A percentile compares a stretch with the other conserved stretches of the same genome.
These are phyloP conservation scores for Biscogniauxia mediterranea DNA, from an alignment of 2,329 filamentous ascomycete genomes.

Conservation along the genomic window DNA sequence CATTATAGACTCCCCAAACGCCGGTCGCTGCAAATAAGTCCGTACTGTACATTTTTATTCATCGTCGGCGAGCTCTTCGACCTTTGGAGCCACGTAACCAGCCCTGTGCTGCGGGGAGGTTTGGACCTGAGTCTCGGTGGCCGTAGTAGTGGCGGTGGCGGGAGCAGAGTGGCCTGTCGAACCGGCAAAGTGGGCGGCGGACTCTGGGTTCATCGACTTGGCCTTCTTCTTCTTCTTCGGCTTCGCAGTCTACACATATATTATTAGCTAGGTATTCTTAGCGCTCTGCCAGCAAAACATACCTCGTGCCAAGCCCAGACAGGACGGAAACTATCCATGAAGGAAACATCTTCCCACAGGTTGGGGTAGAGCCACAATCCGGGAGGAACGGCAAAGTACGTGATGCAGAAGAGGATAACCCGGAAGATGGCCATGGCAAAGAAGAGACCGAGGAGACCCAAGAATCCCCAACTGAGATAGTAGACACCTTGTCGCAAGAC, in stretches of 20 bases:
- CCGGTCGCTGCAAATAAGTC: conserved; percentile 25
- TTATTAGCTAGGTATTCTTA: conserved; percentile 15
- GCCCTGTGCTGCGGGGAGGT: conserved; percentile 37
- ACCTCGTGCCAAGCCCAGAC: conserved; percentile 99
- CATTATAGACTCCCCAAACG: conserved; percentile 24
- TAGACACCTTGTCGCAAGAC: conserved; percentile 90
- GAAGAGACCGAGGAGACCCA: conserved; percentile 87
- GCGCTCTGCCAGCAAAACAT: conserved; percentile 32
- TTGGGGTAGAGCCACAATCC: conserved; percentile 99
- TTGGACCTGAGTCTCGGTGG: conserved; percentile 53
- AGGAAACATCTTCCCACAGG: conserved; percentile 96
- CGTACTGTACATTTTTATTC: conserved; percentile 35
- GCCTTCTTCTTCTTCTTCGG: conserved; percentile 60
- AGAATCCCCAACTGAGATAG: conserved; percentile 93
- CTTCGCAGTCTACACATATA: conserved; percentile 30
- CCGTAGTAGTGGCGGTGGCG: conserved; percentile 55
- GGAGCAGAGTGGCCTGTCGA: conserved; percentile 53
- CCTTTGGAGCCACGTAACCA: conserved; percentile 49
- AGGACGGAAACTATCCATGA: conserved; percentile 94
- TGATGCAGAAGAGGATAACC: conserved; percentile 89
- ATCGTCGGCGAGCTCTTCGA: conserved; percentile 52
- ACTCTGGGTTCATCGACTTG: conserved; percentile 34
- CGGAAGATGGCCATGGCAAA: conserved; percentile 98
- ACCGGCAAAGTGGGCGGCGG: conserved; percentile 46
- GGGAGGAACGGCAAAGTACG: conserved; percentile 78